phyloP scores from a whole-genome alignment of 192 early-diverging fungal species.

The Physocladia obscura region DNA sequence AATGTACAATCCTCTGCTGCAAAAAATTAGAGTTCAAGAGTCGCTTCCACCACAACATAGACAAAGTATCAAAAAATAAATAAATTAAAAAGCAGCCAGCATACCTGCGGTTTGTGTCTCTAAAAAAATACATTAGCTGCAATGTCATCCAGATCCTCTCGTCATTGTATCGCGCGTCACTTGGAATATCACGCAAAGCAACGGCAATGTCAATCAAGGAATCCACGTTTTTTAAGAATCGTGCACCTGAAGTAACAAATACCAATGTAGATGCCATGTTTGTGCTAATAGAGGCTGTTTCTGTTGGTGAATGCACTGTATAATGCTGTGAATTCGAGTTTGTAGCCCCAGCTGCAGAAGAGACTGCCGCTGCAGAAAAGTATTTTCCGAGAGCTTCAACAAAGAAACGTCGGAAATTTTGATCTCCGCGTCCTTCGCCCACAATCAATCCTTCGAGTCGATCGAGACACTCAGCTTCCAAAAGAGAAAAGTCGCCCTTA shows the following conservation, averaged over 20 bases:
- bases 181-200: constrained; percentile 55
- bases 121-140: constrained; percentile 66
- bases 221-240: constrained; percentile 50
- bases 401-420: constrained; percentile 44
- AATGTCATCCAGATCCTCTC: constrained; percentile 63
- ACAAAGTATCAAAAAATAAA: neutral
- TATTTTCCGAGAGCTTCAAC: constrained; percentile 41
- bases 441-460: constrained; percentile 42
- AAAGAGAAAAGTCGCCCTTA: constrained; percentile 34
- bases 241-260: constrained; percentile 28
- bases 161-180: constrained; percentile 55
- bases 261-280: neutral
- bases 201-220: constrained; percentile 53
- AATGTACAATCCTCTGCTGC: constrained; percentile 52
- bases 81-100: neutral
- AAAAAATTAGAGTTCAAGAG: too few relatives aligned
- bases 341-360: constrained; percentile 13
- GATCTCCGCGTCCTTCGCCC: constrained; percentile 37
- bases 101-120: constrained; percentile 53
- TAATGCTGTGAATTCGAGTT: neutral
- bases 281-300: neutral
- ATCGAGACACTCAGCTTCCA: constrained; percentile 51
- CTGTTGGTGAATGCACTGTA: too few relatives aligned
- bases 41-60: neutral
- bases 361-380: constrained; percentile 36